Percentiles rank a stretch among this genome's conserved stretches.
phyloP scores from a whole-genome alignment of 805 yeast genomes.

The Candida boleticola region DNA sequence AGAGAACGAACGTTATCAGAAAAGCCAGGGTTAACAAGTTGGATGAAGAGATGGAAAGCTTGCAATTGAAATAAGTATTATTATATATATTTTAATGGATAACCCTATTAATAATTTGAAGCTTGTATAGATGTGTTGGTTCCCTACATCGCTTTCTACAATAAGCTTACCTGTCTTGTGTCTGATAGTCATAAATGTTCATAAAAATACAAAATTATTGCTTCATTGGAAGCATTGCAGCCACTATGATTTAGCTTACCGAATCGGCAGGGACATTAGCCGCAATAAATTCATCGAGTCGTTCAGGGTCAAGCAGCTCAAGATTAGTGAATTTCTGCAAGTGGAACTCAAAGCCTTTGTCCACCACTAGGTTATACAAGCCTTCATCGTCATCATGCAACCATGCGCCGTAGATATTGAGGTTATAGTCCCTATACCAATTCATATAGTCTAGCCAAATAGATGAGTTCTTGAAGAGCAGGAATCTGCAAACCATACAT shows the following conservation, averaged over 20 bases:
- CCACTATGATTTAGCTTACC: too few relatives aligned
- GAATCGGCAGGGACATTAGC: too few relatives aligned
- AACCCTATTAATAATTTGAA: too few relatives aligned
- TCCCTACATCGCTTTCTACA: too few relatives aligned
- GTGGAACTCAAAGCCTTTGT: slow-evolving; percentile 4
- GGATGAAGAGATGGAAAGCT: slow-evolving; percentile 29
- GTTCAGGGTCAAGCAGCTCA: slow-evolving; percentile 5
- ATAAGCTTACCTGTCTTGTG: too few relatives aligned
- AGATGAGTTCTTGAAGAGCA: slow-evolving; percentile 18
- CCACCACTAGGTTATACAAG: slow-evolving; percentile 8
- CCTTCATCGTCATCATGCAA: slow-evolving; percentile 6
- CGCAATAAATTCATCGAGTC: too few relatives aligned
- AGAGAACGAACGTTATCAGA: slow-evolving; percentile 32
- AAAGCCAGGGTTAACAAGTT: slow-evolving; percentile 38
- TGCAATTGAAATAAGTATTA: slow-evolving; percentile 14
- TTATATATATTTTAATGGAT: background rate
- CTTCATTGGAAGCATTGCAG: too few relatives aligned
- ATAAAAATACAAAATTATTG: too few relatives aligned
- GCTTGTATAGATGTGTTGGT: too few relatives aligned
- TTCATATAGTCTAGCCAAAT: slow-evolving; percentile 27
- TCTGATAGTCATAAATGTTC: too few relatives aligned
- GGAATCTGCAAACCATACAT: slow-evolving; percentile 19
- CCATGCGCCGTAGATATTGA: slow-evolving; percentile 1
- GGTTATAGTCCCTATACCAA: slow-evolving; percentile 14
- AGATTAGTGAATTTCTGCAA: slow-evolving; percentile 3